Evolutionary conservation across 2,329 filamentous ascomycete species (phyloP).

Genomic region (Nannizzia gypsea): DNA sequence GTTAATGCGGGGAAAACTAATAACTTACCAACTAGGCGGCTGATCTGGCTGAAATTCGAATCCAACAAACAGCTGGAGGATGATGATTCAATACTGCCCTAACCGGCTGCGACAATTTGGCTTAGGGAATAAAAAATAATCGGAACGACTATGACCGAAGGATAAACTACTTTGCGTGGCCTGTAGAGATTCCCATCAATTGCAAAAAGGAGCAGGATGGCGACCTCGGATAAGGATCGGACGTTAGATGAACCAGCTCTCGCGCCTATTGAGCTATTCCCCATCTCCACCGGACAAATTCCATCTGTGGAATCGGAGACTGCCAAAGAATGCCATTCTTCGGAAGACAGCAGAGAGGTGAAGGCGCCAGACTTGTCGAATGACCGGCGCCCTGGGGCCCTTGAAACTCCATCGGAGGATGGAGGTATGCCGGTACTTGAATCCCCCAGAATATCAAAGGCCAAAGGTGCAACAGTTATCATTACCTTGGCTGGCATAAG

Average conservation of each 20-base stretch:
- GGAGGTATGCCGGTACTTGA: not conserved
- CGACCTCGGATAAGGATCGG: not conserved
- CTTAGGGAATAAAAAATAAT: too few species aligned
- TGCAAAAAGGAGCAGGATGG: not conserved
- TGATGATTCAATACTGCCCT: too few species aligned
- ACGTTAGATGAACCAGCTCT: not conserved
- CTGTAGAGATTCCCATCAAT: not conserved
- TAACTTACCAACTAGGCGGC: too few species aligned
- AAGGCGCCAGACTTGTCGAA: not conserved
- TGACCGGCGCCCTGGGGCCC: not conserved
- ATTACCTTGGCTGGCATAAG: constrained; percentile 21
- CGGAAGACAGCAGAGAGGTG: not conserved
- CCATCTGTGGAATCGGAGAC: not conserved
- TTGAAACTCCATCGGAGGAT: not conserved
- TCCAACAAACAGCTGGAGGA: too few species aligned
- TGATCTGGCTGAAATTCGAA: too few species aligned
- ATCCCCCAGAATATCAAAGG: constrained; percentile 9
- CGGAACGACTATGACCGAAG: not conserved
- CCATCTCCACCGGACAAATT: not conserved
- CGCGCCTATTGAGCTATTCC: not conserved
- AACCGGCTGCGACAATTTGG: too few species aligned
- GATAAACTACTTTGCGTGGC: not conserved
- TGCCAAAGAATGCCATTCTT: not conserved
- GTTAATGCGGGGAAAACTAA: too few species aligned
- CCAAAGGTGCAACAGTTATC: constrained; percentile 15